Conservation (phyloP, 129 eudicot genomes). For the Tanacetum coccineum region DNA sequence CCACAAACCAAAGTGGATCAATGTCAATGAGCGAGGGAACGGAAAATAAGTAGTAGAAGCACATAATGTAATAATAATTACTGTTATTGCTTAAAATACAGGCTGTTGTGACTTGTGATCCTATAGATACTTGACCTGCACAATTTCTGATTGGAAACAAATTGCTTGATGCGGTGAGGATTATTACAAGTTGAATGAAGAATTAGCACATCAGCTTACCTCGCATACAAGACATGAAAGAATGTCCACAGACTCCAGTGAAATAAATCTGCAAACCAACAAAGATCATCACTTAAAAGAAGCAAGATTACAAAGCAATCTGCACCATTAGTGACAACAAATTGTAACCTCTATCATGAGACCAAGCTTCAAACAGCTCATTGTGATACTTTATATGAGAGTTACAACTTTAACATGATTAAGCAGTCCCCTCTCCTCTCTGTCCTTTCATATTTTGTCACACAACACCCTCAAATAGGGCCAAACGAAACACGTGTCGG, state of each 20-base stretch:
- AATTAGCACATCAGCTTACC: slow-evolving; percentile 36
- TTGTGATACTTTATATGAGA: slow-evolving; percentile 94
- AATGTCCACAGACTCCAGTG: slow-evolving; percentile 92
- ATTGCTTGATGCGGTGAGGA: neutral
- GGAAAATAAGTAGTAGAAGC: too few relatives aligned
- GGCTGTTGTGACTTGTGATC: neutral
- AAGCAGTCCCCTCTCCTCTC: slow-evolving; percentile 86
- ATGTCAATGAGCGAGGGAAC: too few relatives aligned
- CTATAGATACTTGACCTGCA: slow-evolving; percentile 5
- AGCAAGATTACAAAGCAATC: slow-evolving; percentile 10
- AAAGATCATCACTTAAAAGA: slow-evolving; percentile 23
- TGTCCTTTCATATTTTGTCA: slow-evolving; percentile 79
- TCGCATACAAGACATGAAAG: slow-evolving; percentile 90
- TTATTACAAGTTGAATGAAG: slow-evolving; percentile 2
- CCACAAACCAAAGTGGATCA: too few relatives aligned
- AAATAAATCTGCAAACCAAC: slow-evolving; percentile 78
- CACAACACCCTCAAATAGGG: too few relatives aligned
- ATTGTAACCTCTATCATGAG: slow-evolving; percentile 78
- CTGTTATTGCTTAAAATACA: neutral
- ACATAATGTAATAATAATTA: too few relatives aligned
- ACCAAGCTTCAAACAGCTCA: slow-evolving; percentile 84
- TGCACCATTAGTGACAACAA: slow-evolving; percentile 4
- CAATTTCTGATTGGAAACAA: slow-evolving; percentile 7
- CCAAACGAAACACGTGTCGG: too few relatives aligned
- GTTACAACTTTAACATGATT: slow-evolving; percentile 75